Conservation (phyloP, 257 asterid genomes). For the Nemophila menziesii region DNA sequence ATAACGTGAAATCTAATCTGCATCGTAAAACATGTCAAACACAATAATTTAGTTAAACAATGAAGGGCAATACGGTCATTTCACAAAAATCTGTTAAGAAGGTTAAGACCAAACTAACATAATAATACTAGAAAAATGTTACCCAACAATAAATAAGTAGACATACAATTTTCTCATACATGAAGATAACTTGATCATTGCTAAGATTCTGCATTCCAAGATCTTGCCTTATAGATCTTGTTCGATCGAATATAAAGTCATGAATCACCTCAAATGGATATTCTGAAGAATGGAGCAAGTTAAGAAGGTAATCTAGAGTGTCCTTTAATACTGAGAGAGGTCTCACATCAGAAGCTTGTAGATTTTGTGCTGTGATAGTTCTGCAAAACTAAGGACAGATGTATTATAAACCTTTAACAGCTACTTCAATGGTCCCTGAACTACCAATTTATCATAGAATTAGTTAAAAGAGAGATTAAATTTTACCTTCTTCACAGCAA, state of each 20-base stretch:
- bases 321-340: slow-evolving; percentile 66
- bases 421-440: background rate
- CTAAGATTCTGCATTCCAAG: slow-evolving; percentile 76
- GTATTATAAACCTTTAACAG: slow-evolving; percentile 1
- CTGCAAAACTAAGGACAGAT: slow-evolving; percentile 69
- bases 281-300: slow-evolving; percentile 45
- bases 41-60: too few relatives aligned
- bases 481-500: slow-evolving; percentile 82
- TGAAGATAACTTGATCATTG: slow-evolving; percentile 43
- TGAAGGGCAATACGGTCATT: too few relatives aligned
- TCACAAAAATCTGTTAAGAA: too few relatives aligned
- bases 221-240: slow-evolving; percentile 91
- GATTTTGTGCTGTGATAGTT: slow-evolving; percentile 47
- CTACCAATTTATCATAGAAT: background rate
- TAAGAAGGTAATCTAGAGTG: slow-evolving; percentile 57
- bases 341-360: slow-evolving; percentile 66
- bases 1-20: slow-evolving; percentile 87
- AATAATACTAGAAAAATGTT: background rate
- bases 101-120: background rate
- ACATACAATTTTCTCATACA: slow-evolving; percentile 94
- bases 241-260: slow-evolving; percentile 84
- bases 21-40: slow-evolving; percentile 5
- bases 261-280: slow-evolving; percentile 71
- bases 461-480: background rate
- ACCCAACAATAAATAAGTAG: slow-evolving; percentile 4